Percentiles rank a stretch among this genome's conserved stretches.
phyloP scores from a whole-genome alignment of 2,329 filamentous ascomycete genomes.

The Lachnum nothofagi region DNA sequence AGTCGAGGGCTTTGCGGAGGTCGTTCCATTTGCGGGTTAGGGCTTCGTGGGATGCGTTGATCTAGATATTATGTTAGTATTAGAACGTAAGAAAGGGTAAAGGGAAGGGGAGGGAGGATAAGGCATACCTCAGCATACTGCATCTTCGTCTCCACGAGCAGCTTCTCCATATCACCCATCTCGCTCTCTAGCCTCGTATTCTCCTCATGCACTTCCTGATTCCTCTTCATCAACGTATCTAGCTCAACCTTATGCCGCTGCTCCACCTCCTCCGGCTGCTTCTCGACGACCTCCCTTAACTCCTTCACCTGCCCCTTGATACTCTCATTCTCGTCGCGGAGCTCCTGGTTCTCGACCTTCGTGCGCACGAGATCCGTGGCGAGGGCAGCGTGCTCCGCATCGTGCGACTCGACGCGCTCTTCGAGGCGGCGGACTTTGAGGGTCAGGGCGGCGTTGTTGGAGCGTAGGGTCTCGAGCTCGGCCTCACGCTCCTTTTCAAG shows the following conservation, averaged over 20 bases:
- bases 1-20: slow-evolving; percentile 51
- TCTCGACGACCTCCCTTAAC: slow-evolving; percentile 79
- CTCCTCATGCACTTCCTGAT: slow-evolving; percentile 89
- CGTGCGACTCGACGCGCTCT: slow-evolving; percentile 79
- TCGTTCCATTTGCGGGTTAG: slow-evolving; percentile 75
- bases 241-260: slow-evolving; percentile 75
- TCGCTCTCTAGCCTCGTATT: slow-evolving; percentile 85
- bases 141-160: slow-evolving; percentile 91
- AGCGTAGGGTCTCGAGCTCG: slow-evolving; percentile 70
- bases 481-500: slow-evolving; percentile 74
- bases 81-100: background rate
- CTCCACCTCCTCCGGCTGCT: slow-evolving; percentile 85
- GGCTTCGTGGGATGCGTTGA: slow-evolving; percentile 65
- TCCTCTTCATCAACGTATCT: slow-evolving; percentile 85
- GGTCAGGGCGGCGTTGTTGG: slow-evolving; percentile 62
- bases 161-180: slow-evolving; percentile 84
- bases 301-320: slow-evolving; percentile 80
- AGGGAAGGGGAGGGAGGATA: background rate
- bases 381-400: slow-evolving; percentile 83
- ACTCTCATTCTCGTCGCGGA: slow-evolving; percentile 84
- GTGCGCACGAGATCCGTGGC: slow-evolving; percentile 87
- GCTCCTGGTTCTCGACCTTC: slow-evolving; percentile 87
- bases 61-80: slow-evolving; percentile 41
- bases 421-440: slow-evolving; percentile 78
- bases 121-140: slow-evolving; percentile 83